These are phyloP conservation scores for Schoenoplectus tabernaemontani DNA, from an alignment of 202 grass and related monocot species.

Conservation along the genomic window DNA sequence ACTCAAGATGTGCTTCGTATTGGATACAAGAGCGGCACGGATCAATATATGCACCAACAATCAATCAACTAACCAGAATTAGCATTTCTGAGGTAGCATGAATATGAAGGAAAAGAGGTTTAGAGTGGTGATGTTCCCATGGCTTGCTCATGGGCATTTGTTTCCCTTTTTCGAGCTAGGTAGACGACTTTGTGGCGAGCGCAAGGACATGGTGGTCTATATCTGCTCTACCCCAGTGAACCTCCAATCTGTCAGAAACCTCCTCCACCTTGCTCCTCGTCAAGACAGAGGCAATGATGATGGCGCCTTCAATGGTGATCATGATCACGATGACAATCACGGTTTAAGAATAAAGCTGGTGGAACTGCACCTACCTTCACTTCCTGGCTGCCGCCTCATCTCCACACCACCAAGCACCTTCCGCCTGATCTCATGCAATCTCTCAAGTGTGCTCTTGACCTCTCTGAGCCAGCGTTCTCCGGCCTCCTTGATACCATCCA, in stretches of 20 bases:
- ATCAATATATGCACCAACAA: no score
- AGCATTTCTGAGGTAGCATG: neutral
- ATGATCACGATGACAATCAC: neutral
- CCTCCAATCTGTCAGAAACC: conserved; percentile 34
- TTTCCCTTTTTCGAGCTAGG: conserved; percentile 65
- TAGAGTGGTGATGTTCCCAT: conserved; percentile 56
- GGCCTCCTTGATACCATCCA: conserved; percentile 37
- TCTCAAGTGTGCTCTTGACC: conserved; percentile 60
- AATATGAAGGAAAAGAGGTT: conserved; percentile 4
- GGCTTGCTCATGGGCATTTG: conserved; percentile 69
- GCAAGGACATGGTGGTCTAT: conserved; percentile 33
- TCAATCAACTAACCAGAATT: neutral
- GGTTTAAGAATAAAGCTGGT: conserved; percentile 28
- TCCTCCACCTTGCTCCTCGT: neutral
- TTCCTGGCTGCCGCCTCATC: conserved; percentile 29
- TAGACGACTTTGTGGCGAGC: conserved; percentile 8
- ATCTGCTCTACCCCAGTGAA: conserved; percentile 66
- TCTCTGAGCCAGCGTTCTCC: conserved; percentile 46
- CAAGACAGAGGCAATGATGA: neutral
- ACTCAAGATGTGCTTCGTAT: neutral
- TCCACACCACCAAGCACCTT: conserved; percentile 74
- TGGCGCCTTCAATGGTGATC: neutral
- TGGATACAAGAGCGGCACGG: neutral
- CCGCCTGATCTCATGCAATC: conserved; percentile 47
- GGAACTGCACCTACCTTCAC: conserved; percentile 43